These are phyloP conservation scores for Nicotiana benthamiana DNA, from an alignment of 257 asterid genomes.

Conservation along the genomic window DNA sequence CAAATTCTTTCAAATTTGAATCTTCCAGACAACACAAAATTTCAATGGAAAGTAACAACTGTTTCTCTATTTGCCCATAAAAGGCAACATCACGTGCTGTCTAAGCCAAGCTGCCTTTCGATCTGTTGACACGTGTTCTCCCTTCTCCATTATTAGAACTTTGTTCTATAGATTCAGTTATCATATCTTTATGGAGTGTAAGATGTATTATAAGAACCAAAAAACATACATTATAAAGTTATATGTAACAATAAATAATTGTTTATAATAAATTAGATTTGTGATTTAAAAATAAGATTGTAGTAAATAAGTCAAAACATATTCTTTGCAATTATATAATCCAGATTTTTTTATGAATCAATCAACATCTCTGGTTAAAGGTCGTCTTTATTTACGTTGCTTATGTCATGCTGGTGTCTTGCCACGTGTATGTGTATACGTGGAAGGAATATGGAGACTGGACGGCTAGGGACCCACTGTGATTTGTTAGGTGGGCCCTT, in stretches of 20 bases:
- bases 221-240: too few relatives aligned
- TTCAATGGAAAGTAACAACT: neutral
- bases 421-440: neutral
- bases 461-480: neutral
- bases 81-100: conserved; percentile 13
- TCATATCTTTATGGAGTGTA: neutral
- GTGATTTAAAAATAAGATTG: too few relatives aligned
- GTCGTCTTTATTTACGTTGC: neutral
- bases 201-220: too few relatives aligned
- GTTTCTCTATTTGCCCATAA: neutral
- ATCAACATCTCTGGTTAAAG: neutral
- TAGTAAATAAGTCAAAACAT: too few relatives aligned
- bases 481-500: neutral
- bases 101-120: conserved; percentile 7
- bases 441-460: neutral
- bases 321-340: too few relatives aligned
- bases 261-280: too few relatives aligned
- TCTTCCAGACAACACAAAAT: neutral
- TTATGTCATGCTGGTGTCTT: neutral
- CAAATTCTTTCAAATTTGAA: neutral
- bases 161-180: neutral
- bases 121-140: conserved; percentile 16
- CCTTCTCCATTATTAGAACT: conserved; percentile 1
- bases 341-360: neutral
- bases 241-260: too few relatives aligned